Evolutionary conservation across 108 stramenopile species (phyloP).

Genomic region (Fragilariopsis cylindrus): DNA sequence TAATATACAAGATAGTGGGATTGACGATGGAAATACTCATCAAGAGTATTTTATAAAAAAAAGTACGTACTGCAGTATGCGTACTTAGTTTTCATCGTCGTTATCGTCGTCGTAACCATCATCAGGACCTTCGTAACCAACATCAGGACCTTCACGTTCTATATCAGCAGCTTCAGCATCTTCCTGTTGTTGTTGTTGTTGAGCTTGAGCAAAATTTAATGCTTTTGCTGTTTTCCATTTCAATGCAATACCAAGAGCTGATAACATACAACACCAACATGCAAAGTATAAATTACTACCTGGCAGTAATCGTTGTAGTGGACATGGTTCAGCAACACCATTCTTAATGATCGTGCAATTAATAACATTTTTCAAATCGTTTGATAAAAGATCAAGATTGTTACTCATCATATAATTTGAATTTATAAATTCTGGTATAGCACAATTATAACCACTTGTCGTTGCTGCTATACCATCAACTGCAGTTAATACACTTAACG

Average conservation of each 20-base stretch:
- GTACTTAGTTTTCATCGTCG: constrained; percentile 15
- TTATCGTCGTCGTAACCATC: constrained; percentile 15
- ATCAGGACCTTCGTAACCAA: neutral
- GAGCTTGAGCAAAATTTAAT: constrained; percentile 68
- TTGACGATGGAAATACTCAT: no score
- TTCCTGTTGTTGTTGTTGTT: constrained; percentile 27
- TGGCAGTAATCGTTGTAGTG: constrained; percentile 25
- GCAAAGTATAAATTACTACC: constrained; percentile 69
- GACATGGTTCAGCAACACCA: constrained; percentile 1
- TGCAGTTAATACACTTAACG: neutral
- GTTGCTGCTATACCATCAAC: neutral
- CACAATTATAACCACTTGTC: neutral
- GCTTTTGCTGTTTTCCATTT: constrained; percentile 78
- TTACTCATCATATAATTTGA: no score
- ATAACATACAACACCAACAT: constrained; percentile 51
- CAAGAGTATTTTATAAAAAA: no score
- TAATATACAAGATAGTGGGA: no score
- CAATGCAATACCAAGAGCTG: constrained; percentile 52
- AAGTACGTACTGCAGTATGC: no score
- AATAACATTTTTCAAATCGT: neutral
- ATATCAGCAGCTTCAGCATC: neutral
- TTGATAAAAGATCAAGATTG: no score
- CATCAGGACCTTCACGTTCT: neutral
- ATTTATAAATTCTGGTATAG: neutral
- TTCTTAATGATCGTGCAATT: constrained; percentile 20